These are phyloP conservation scores for Phytophthora foliorum DNA, from an alignment of 352 stramenopile genomes.

Conservation along the genomic window DNA sequence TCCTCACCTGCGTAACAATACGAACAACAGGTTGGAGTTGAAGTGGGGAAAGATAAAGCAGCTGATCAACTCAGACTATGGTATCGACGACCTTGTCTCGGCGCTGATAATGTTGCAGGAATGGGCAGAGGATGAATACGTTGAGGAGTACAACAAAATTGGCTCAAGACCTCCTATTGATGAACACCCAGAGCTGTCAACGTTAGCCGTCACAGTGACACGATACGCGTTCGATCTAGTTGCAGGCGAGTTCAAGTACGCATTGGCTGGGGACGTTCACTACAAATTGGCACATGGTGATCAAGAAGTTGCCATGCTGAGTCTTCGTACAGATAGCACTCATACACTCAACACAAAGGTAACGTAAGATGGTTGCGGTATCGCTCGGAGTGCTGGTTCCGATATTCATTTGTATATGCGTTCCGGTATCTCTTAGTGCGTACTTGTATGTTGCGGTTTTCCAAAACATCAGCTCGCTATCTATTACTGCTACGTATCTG, in stretches of 20 bases:
- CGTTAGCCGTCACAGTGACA: neutral
- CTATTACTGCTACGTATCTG: neutral
- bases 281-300: neutral
- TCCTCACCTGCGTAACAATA: neutral
- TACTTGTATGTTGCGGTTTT: neutral
- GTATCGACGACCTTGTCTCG: neutral
- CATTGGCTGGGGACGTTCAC: neutral
- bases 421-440: neutral
- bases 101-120: neutral
- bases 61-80: neutral
- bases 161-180: neutral
- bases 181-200: neutral
- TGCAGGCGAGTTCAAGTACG: neutral
- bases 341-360: neutral
- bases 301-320: neutral
- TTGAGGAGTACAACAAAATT: neutral
- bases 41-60: conserved; percentile 13
- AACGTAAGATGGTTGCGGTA: neutral
- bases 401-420: too few relatives aligned
- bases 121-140: neutral
- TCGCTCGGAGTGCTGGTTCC: too few relatives aligned
- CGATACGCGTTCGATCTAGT: neutral
- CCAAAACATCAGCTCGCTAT: neutral
- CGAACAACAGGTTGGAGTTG: neutral
- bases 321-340: neutral